Base-by-base conservation (phyloP, 2,329 filamentous ascomycete species). In the Rhexocercosporidium sp. region DNA sequence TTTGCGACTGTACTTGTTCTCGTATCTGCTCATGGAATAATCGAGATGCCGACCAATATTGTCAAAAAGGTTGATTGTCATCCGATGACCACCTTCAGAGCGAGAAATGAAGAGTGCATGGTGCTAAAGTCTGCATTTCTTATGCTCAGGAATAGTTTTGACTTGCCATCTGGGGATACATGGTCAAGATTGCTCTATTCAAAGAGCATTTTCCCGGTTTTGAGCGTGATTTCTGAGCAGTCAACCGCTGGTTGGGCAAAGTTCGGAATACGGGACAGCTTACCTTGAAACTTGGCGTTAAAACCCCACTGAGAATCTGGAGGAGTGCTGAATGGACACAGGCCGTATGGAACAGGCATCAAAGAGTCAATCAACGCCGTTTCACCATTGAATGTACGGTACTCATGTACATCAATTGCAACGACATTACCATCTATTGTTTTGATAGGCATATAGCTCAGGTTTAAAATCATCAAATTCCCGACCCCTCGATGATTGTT, bases 121-220 rank as follows among this genome's bases (percentile, higher is more conserved):
- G 68, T 85, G 83, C 72, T 85, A 83, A 74, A 82, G 84, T 12
- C 79, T 80, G 69, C 85, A 85, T 31, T 80, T 75, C 34, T n/a
- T n/a, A n/a, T n/a, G n/a, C n/a, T n/a, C n/a, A n/a, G n/a, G n/a
- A n/a, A n/a, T n/a, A n/a, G n/a, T n/a, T n/a, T n/a, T 37, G 3
- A 67, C 44, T 74, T 78, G 79, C 83, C 81, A 47, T 81, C 79
- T 1, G 84, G 84, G 51, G 60, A 56, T 8, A 72, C 69, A 74
- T 88, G 84, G 65, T 88, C 85, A 11, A 88, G 76, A 69, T 83
- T 84, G 34, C 81, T 81, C 87, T 86, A 89, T 70, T 89, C 86
- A 69, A 88, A 89, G 12, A 88, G 68, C 3, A 89, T 75, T 47
- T 82, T 78, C 2, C 85, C 85, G 2, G 84, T 87, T 27, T 83